Conservation (phyloP, 345 rosid genomes). For the Sisymbrium altissimum region DNA sequence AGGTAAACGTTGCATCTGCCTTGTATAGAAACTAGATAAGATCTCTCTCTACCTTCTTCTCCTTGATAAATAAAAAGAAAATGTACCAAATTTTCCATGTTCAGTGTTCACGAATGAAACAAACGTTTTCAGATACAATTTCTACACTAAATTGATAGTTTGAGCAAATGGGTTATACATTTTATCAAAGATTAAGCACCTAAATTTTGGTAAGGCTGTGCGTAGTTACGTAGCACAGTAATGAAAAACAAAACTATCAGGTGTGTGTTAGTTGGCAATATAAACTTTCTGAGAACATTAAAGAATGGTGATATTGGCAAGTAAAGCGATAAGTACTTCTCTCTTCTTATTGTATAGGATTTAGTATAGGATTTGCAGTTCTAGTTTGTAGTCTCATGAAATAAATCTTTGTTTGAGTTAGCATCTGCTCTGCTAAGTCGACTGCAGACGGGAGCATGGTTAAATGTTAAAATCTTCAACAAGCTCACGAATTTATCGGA, state of each 20-base stretch:
- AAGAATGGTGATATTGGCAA: background rate
- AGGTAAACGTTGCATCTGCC: background rate
- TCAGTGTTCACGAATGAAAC: background rate
- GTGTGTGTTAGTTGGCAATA: background rate
- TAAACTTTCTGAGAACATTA: background rate
- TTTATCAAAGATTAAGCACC: background rate
- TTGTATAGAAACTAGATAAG: constrained; percentile 19
- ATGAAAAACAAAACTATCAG: background rate
- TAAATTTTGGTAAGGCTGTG: background rate
- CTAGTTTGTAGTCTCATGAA: background rate
- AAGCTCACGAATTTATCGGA: background rate
- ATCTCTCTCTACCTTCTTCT: constrained; percentile 9
- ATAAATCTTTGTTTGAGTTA: background rate
- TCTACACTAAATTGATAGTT: background rate
- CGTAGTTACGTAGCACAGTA: background rate
- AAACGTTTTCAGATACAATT: background rate
- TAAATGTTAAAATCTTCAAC: background rate
- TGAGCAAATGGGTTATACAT: background rate
- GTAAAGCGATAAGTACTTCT: background rate
- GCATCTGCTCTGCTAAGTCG: background rate
- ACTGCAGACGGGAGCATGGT: background rate
- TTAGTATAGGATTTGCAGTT: background rate
- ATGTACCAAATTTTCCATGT: background rate
- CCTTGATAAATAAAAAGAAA: background rate
- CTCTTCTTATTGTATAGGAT: no score